These are phyloP conservation scores for Phalaenopsis hybrid DNA, from an alignment of 116 monocot genomes.

Conservation along the genomic window DNA sequence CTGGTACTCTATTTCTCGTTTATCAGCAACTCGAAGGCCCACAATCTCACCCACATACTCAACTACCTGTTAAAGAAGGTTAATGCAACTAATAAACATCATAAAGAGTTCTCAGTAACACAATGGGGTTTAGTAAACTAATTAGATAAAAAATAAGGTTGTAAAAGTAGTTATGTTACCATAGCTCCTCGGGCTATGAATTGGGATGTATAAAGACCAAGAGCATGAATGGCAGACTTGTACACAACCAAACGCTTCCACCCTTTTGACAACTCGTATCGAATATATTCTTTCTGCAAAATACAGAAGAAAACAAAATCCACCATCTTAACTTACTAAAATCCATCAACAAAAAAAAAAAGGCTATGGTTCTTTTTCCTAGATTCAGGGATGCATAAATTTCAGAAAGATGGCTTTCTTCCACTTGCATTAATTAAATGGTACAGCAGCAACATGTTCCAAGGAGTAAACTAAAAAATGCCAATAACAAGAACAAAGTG, in stretches of 20 bases:
- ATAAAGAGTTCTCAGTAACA: not conserved
- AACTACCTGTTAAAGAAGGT: constrained; percentile 58
- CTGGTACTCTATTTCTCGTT: constrained; percentile 88
- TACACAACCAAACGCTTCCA: constrained; percentile 87
- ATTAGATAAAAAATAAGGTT: not conserved
- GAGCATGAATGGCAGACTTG: constrained; percentile 91
- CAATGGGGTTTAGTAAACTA: not conserved
- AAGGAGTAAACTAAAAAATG: not conserved
- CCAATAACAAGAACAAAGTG: too few relatives aligned
- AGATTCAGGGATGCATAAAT: not conserved
- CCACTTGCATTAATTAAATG: not conserved
- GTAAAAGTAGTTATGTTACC: constrained; percentile 34
- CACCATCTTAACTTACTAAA: not conserved
- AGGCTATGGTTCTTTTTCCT: not conserved
- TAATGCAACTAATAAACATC: not conserved
- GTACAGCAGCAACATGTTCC: not conserved
- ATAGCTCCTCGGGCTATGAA: constrained; percentile 74
- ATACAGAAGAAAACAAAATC: not conserved
- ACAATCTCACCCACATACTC: constrained; percentile 97
- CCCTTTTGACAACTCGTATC: constrained; percentile 65
- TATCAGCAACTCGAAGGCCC: constrained; percentile 80
- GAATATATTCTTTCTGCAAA: constrained; percentile 71
- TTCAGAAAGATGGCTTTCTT: not conserved
- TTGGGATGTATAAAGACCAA: constrained; percentile 86
- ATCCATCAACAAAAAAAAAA: not conserved